Evolutionary conservation across 371 early-diverging fungal species (phyloP).

Genomic region (Dentiscutata heterogama): DNA sequence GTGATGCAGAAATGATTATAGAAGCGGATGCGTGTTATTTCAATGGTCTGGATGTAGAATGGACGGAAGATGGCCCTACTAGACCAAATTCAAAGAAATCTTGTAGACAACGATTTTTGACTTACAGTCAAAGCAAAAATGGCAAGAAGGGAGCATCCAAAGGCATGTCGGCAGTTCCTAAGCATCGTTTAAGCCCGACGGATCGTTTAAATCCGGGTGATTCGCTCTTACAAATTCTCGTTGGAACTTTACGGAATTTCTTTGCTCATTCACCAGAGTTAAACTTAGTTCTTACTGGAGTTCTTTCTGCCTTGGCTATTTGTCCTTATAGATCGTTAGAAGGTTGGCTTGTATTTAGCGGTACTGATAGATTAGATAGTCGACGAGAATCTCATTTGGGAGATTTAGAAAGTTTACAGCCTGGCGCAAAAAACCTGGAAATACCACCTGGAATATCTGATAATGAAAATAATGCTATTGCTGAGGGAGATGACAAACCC

Average conservation of each 20-base stretch:
- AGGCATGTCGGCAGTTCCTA: conserved; percentile 41
- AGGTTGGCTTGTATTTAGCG: conserved; percentile 83
- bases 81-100: conserved; percentile 49
- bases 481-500: conserved; percentile 47
- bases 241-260: conserved; percentile 75
- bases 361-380: conserved; percentile 52
- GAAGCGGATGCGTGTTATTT: conserved; percentile 72
- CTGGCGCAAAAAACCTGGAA: conserved; percentile 49
- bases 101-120: conserved; percentile 45
- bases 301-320: conserved; percentile 81
- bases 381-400: conserved; percentile 43
- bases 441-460: background rate
- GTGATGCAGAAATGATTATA: conserved; percentile 76
- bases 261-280: conserved; percentile 89
- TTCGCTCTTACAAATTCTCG: conserved; percentile 70
- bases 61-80: conserved; percentile 44
- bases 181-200: conserved; percentile 50
- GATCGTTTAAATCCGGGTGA: conserved; percentile 71
- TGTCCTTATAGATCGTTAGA: conserved; percentile 83
- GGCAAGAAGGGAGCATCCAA: conserved; percentile 35
- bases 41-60: conserved; percentile 52
- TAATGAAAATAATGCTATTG: conserved; percentile 47
- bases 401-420: conserved; percentile 48
- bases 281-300: conserved; percentile 92
- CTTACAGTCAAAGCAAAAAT: conserved; percentile 23